A percentile compares a stretch with the other conserved stretches of the same genome.
phyloP scores from a whole-genome alignment of 2,329 filamentous ascomycete species.

The Dactylellina parvicollis region DNA sequence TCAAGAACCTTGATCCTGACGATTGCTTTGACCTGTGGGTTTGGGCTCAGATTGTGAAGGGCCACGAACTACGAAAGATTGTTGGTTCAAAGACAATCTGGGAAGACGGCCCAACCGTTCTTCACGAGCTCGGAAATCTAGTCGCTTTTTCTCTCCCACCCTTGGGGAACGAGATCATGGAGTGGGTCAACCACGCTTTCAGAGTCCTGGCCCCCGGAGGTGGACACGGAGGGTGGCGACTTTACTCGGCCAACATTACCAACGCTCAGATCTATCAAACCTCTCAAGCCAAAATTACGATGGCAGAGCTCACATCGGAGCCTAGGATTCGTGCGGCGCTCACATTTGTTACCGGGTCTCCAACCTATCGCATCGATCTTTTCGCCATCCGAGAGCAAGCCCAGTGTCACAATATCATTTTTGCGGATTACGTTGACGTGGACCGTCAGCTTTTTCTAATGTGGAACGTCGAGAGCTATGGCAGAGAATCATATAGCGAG shows the following conservation, averaged over 20 bases:
- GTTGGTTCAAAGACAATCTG: slow-evolving; percentile 27
- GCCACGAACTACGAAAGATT: slow-evolving; percentile 12
- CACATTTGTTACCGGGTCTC: slow-evolving; percentile 2
- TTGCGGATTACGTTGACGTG: slow-evolving; percentile 21
- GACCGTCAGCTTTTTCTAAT: slow-evolving; percentile 17
- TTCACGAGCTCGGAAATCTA: slow-evolving; percentile 31
- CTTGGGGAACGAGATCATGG: background rate
- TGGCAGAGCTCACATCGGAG: background rate
- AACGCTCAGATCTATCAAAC: background rate
- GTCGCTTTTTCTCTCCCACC: slow-evolving; percentile 9
- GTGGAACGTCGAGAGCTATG: slow-evolving; percentile 31
- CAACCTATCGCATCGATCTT: slow-evolving; percentile 12
- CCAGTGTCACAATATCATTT: slow-evolving; percentile 7
- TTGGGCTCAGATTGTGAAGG: slow-evolving; percentile 15
- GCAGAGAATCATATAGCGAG: background rate
- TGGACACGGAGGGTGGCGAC: slow-evolving; percentile 18
- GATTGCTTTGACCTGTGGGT: slow-evolving; percentile 40
- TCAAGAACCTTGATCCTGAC: slow-evolving; percentile 53
- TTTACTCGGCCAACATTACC: background rate
- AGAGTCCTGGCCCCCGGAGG: background rate
- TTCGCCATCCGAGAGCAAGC: slow-evolving; percentile 8
- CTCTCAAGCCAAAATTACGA: background rate
- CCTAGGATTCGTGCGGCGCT: background rate
- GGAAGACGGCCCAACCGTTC: slow-evolving; percentile 21
- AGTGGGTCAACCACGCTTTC: background rate